A percentile compares a stretch with the other conserved stretches of the same genome.
Evolutionary conservation across 1,139 yeast species (phyloP).

Genomic region (Yamadazyma songkhlaensis): DNA sequence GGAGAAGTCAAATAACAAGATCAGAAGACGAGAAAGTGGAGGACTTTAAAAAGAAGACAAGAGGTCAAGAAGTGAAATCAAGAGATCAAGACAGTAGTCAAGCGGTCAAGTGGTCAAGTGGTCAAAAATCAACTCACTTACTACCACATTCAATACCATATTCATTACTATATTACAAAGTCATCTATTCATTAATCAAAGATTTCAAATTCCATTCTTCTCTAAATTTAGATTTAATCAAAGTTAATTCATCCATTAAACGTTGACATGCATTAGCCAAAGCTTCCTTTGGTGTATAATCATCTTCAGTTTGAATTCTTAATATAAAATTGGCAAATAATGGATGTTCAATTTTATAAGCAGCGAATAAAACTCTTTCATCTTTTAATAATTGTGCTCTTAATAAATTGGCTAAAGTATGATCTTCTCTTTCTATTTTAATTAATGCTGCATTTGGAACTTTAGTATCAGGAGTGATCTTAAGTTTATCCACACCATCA

Average conservation of each 20-base stretch:
- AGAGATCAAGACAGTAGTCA: no score
- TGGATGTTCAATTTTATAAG: conserved; percentile 97
- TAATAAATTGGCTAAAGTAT: conserved; percentile 86
- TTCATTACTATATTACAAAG: no score
- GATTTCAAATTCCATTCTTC: conserved; percentile 93
- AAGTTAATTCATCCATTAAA: conserved; percentile 74
- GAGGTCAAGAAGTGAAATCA: no score
- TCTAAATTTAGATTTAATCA: conserved; percentile 72
- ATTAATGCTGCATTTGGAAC: conserved; percentile 94
- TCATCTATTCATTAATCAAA: conserved; percentile 38
- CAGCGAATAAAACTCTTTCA: conserved; percentile 86
- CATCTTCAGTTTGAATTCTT: conserved; percentile 94
- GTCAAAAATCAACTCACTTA: no score
- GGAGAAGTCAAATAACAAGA: no score
- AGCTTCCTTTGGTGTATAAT: conserved; percentile 88
- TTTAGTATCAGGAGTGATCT: conserved; percentile 89
- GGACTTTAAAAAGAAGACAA: no score
- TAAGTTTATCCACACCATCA: conserved; percentile 91
- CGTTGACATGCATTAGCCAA: conserved; percentile 84
- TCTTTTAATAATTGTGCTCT: conserved; percentile 86
- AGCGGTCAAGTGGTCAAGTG: no score
- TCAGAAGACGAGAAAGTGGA: no score
- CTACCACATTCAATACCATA: no score
- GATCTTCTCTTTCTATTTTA: conserved; percentile 95
- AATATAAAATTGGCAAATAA: conserved; percentile 90